Evolutionary conservation across 352 stramenopile genomes (phyloP), one percentile per base, ranked within the genome.

Genomic region (Phytophthora podocarpi): DNA sequence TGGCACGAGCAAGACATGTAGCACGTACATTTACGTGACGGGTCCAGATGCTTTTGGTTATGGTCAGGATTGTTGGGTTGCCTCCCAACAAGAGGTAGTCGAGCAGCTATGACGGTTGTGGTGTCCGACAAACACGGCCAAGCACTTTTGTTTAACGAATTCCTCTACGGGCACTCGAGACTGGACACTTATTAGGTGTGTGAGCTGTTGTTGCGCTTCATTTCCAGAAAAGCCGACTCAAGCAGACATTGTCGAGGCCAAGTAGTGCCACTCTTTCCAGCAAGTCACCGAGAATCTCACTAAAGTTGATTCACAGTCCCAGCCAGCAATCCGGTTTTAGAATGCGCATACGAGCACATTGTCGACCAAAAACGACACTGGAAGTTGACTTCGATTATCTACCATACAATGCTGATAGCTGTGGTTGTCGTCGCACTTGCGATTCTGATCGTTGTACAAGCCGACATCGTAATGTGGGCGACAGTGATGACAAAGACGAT

Each of bases 141-240:
- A n/a, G n/a, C n/a, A n/a, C n/a, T n/a, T n/a, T n/a, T n/a, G n/a
- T n/a, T n/a, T n/a, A n/a, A n/a, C n/a, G n/a, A n/a, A n/a, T n/a
- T n/a, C n/a, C n/a, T n/a, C n/a, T n/a, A n/a, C n/a, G n/a, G n/a
- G n/a, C n/a, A n/a, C n/a, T n/a, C n/a, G n/a, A n/a, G n/a, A n/a
- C n/a, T n/a, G n/a, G n/a, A n/a, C n/a, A n/a, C n/a, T n/a, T n/a
- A n/a, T n/a, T n/a, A n/a, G n/a, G n/a, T n/a, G n/a, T n/a, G n/a
- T n/a, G n/a, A n/a, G n/a, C n/a, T n/a, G 30, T 41, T 21, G 30
- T 15, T 41, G 11, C 18, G 40, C 45, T 40, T 52, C 45, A 52
- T 30, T 41, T 52, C 28, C 16, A 15, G 15, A 50, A 16, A 26
- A 18, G 8, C 27, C 26, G 15, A 6, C 5, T 26, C 5, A 1